Conservation (phyloP, 768 basidiomycete species). For the Trametes sanguinea region DNA sequence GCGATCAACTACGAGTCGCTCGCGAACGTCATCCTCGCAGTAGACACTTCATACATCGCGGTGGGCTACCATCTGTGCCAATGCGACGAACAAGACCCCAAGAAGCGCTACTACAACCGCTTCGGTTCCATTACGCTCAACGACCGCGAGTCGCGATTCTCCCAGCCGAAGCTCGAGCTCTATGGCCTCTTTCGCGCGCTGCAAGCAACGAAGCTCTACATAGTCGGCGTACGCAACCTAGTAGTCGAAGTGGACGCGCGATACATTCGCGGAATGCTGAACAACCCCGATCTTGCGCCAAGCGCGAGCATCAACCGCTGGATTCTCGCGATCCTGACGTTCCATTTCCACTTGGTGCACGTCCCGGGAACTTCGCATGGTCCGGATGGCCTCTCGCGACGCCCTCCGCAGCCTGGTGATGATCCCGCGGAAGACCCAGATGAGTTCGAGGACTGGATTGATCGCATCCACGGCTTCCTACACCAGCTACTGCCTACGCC, state of each 20-base stretch:
- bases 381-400: constrained; percentile 36
- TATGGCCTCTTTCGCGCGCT: constrained; percentile 27
- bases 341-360: constrained; percentile 39
- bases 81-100: constrained; percentile 12
- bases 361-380: constrained; percentile 28
- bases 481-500: too few relatives aligned
- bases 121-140: constrained; percentile 29
- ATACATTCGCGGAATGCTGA: constrained; percentile 37
- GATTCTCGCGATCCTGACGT: constrained; percentile 41
- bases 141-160: constrained; percentile 29
- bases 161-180: constrained; percentile 32
- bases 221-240: constrained; percentile 28
- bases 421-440: constrained; percentile 17
- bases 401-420: neutral
- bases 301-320: constrained; percentile 43
- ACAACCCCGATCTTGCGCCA: constrained; percentile 40
- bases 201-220: constrained; percentile 20
- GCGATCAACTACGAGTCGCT: constrained; percentile 25
- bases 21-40: constrained; percentile 21
- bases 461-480: neutral
- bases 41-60: constrained; percentile 16
- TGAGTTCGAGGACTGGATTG: constrained; percentile 5
- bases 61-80: constrained; percentile 2
- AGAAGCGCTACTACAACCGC: constrained; percentile 26
- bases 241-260: constrained; percentile 10